Percentiles rank a stretch among this genome's conserved stretches.
These are phyloP conservation scores for Heliamphora exappendiculata DNA, from an alignment of 148 eudicot genomes.

Conservation along the genomic window DNA sequence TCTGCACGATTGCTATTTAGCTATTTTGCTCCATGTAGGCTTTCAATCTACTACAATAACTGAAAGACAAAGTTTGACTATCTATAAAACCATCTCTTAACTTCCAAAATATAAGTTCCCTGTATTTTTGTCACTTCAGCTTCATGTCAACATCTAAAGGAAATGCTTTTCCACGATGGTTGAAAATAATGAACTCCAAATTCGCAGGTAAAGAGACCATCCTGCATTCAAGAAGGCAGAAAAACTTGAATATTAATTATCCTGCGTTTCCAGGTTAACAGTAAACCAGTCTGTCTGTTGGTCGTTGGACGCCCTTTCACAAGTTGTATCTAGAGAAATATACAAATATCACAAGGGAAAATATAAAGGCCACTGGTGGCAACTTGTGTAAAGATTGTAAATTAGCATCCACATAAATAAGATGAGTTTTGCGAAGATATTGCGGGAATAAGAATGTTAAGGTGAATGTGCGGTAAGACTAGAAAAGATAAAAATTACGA, in stretches of 20 bases:
- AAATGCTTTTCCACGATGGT: conserved; percentile 74
- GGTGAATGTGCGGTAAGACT: too few species aligned
- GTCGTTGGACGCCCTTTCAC: too few species aligned
- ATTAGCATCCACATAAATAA: background rate
- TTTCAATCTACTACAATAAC: background rate
- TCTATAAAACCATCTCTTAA: background rate
- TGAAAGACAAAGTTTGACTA: background rate
- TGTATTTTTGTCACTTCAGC: conserved; percentile 52
- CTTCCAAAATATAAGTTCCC: background rate
- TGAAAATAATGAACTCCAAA: conserved; percentile 87
- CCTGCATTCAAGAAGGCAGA: conserved; percentile 42
- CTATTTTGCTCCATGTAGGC: background rate
- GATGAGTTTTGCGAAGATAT: background rate
- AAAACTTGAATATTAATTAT: background rate
- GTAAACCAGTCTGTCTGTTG: too few species aligned
- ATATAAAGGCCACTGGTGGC: background rate
- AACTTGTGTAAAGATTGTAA: background rate
- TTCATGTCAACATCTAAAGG: conserved; percentile 41
- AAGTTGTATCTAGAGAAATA: too few species aligned
- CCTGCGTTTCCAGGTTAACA: conserved; percentile 8
- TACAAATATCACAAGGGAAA: too few species aligned
- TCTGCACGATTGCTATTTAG: background rate
- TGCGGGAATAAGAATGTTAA: too few species aligned
- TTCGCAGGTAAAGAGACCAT: conserved; percentile 68
- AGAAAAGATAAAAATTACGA: too few species aligned